Percentiles rank a stretch among this genome's conserved stretches.
These are phyloP conservation scores for Mortierella sp. DNA, from an alignment of 371 early-diverging fungal species.

Conservation along the genomic window DNA sequence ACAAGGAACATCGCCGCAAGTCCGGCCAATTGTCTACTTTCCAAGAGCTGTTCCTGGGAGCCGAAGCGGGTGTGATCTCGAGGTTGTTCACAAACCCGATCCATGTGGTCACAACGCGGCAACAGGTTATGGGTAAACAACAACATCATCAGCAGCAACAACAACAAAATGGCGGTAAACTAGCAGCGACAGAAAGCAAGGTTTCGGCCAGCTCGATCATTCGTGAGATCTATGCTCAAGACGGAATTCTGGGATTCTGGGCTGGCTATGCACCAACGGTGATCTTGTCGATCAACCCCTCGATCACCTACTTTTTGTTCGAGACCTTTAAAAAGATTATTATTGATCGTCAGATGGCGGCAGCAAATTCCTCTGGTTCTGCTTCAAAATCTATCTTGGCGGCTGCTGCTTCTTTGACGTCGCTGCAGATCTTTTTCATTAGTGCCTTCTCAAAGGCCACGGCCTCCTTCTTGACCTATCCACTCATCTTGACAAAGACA, in stretches of 20 bases:
- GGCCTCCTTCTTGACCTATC: constrained; percentile 72
- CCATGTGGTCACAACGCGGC: constrained; percentile 67
- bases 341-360: constrained; percentile 34
- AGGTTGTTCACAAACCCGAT: constrained; percentile 72
- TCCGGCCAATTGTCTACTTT: constrained; percentile 62
- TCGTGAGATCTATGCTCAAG: constrained; percentile 60
- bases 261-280: constrained; percentile 73
- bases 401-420: constrained; percentile 53
- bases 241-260: constrained; percentile 70
- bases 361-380: background rate
- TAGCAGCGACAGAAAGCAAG: background rate
- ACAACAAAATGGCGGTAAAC: constrained; percentile 22
- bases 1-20: constrained; percentile 65
- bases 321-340: constrained; percentile 65
- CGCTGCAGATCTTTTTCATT: constrained; percentile 67
- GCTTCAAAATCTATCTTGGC: constrained; percentile 39
- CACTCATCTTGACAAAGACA: constrained; percentile 69
- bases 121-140: constrained; percentile 65
- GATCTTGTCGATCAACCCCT: constrained; percentile 69
- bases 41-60: constrained; percentile 71
- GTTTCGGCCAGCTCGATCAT: constrained; percentile 51
- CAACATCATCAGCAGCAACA: constrained; percentile 11
- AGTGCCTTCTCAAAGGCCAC: constrained; percentile 69
- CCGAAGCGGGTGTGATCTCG: constrained; percentile 72
- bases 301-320: constrained; percentile 73